These are phyloP conservation scores for Aspergillus eucalypticola DNA, from an alignment of 2,329 filamentous ascomycete genomes.

Conservation along the genomic window DNA sequence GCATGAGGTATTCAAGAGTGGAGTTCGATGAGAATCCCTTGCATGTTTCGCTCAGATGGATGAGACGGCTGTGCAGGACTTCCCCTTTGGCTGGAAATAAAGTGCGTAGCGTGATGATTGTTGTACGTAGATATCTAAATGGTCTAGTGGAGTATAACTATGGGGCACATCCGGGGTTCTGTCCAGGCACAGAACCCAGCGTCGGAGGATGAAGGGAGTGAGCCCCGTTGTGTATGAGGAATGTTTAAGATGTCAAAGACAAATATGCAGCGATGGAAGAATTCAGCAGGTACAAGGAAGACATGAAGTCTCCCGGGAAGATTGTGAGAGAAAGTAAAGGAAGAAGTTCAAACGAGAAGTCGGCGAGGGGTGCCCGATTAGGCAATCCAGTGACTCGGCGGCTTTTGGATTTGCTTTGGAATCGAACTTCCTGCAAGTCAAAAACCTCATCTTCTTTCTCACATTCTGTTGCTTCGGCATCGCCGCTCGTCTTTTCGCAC, in stretches of 20 bases:
- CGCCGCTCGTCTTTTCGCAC: neutral
- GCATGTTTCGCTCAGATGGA: neutral
- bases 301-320: neutral
- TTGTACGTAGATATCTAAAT: no score
- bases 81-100: no score
- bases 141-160: no score
- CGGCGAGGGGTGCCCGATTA: slow-evolving; percentile 1
- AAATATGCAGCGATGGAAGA: neutral
- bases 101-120: no score
- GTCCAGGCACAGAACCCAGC: no score
- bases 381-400: slow-evolving; percentile 9
- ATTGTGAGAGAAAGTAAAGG: neutral
- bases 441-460: no score
- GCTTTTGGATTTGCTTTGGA: neutral
- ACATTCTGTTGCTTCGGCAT: neutral
- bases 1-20: neutral
- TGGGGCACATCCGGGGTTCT: no score
- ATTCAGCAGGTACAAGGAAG: neutral
- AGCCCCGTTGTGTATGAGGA: neutral
- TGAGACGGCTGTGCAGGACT: no score
- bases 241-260: neutral
- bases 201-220: no score
- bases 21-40: neutral
- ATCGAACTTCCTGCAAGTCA: no score
- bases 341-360: neutral